These are phyloP conservation scores for Phytophthora cactorum DNA, from an alignment of 352 stramenopile genomes.

Conservation along the genomic window DNA sequence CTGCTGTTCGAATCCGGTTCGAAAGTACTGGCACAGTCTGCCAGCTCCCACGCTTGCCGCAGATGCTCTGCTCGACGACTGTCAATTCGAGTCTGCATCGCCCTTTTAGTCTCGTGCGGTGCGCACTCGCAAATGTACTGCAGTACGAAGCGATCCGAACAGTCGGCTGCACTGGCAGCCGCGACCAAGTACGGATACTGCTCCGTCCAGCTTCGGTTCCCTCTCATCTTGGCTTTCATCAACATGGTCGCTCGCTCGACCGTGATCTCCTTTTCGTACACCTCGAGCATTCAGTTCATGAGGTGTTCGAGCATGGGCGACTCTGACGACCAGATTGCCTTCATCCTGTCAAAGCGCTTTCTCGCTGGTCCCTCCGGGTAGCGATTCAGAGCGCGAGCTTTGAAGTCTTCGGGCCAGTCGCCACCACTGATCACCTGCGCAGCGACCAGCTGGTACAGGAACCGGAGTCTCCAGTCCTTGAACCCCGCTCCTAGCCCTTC, in stretches of 20 bases:
- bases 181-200: constrained; percentile 5
- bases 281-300: constrained; percentile 5
- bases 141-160: not conserved
- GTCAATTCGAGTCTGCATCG: constrained; percentile 3
- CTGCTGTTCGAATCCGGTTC: not conserved
- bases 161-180: not conserved
- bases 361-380: not conserved
- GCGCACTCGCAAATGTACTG: constrained; percentile 9
- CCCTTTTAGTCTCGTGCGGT: not conserved
- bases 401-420: constrained; percentile 1
- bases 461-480: not conserved
- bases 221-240: not conserved
- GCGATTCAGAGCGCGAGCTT: not conserved
- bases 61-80: not conserved
- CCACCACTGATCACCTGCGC: not conserved
- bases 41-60: not conserved
- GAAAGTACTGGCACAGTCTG: not conserved
- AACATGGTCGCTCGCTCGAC: constrained; percentile 1
- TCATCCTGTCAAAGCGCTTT: constrained; percentile 11
- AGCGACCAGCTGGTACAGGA: not conserved
- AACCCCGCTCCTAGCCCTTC: not conserved
- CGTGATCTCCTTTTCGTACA: constrained; percentile 10
- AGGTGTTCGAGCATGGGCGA: constrained; percentile 2
- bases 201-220: not conserved
- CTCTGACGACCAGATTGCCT: not conserved